These are phyloP conservation scores for Diplodia mutila DNA, from an alignment of 2,329 filamentous ascomycete genomes.

Conservation along the genomic window DNA sequence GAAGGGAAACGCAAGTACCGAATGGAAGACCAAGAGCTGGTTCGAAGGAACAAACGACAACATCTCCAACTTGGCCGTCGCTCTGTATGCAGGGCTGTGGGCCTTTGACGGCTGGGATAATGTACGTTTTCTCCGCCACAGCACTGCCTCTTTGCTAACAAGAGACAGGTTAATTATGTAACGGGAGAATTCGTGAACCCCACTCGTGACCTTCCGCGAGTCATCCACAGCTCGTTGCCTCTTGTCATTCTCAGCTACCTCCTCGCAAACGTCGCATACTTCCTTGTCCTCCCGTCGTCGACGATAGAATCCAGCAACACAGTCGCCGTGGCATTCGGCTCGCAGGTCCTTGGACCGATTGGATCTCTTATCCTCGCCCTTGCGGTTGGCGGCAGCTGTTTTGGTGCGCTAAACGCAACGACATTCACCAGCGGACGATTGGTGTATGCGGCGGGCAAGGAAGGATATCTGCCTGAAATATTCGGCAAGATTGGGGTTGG, in stretches of 20 bases:
- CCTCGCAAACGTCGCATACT: constrained; percentile 90
- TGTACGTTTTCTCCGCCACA: constrained; percentile 56
- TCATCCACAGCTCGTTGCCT: constrained; percentile 96
- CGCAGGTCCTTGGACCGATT: constrained; percentile 81
- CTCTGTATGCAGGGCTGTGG: constrained; percentile 94
- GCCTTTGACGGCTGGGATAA: constrained; percentile 99
- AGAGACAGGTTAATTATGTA: constrained; percentile 84
- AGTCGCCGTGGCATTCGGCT: constrained; percentile 91
- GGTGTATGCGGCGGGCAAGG: constrained; percentile 91
- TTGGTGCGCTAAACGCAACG: constrained; percentile 91
- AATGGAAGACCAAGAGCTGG: constrained; percentile 89
- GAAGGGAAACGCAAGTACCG: constrained; percentile 72
- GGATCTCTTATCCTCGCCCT: constrained; percentile 85
- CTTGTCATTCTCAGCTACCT: constrained; percentile 89
- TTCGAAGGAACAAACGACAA: constrained; percentile 83
- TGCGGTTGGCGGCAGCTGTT: constrained; percentile 87
- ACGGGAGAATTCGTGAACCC: constrained; percentile 96
- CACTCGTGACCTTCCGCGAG: constrained; percentile 82
- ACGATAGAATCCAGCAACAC: constrained; percentile 89
- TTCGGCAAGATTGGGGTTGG: constrained; percentile 82
- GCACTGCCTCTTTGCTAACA: constrained; percentile 26
- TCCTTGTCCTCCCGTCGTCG: constrained; percentile 82
- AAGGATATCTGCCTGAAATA: constrained; percentile 84
- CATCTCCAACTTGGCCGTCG: constrained; percentile 86
- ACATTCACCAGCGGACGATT: constrained; percentile 92